Base-by-base conservation (phyloP, 345 rosid genomes). In the Kandelia obovata region DNA sequence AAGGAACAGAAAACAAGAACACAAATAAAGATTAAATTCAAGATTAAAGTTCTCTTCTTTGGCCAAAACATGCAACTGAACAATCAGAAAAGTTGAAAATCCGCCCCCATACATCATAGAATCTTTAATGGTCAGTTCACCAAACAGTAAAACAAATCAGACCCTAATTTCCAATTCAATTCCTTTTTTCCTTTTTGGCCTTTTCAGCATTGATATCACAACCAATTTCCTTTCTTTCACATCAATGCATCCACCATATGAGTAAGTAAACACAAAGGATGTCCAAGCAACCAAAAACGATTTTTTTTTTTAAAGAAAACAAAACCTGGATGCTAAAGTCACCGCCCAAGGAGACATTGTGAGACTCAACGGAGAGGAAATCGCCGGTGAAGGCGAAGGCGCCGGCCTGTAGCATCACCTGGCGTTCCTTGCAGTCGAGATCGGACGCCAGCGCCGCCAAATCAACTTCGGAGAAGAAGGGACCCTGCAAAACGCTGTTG, bases 391-490 rank as follows among this genome's bases (percentile, higher is more conserved):
- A 71, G 61, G 47, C 19, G 61, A 72, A 73, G 34, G 73, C 74
- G 23, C 82, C 87, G 3, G 10, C 5, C 76, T 79, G 77, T 31
- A 75, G 80, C 88, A 90, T 86, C 77, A 90, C 82, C 88, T 87
- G 93, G 53, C 97, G 92, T 82, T 91, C 96, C 75, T 64, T 85
- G 59, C 73, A 68, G 63, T 94, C 99, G 13, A 94, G 97, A 89
- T 94, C 93, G 64, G 97, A 75, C 0, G 99, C 99, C 37, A 95
- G 79, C 46, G 97, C 97, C 56, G 96, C 97, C 78, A 94, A 82
- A 84, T 91, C 96, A 63, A 94, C 75, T 78, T 95, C 97, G 52
- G 97, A 89, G 83, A 92, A 95, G 85, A 95, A 92, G 5, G 99
- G 97, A 8, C 99, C 99, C 61, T 95, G 97, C 68, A 95, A 80